Base-by-base conservation (phyloP, 2,329 filamentous ascomycete genomes). In the Xylariaceae sp. region DNA sequence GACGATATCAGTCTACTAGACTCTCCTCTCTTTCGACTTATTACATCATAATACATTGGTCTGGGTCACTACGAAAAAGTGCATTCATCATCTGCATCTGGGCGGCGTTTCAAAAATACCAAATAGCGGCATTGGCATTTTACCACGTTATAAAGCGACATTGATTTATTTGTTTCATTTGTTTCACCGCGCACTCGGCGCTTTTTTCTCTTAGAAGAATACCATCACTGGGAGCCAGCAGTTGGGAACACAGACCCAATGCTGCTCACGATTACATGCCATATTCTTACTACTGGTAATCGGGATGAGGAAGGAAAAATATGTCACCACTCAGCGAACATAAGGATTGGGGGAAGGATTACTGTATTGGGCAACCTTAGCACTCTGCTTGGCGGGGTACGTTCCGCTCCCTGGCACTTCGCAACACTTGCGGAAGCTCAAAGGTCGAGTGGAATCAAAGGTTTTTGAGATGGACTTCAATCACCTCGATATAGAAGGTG, bases 1-100 rank as follows among this genome's bases (percentile, higher is more conserved):
- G 51, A 74, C 81, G 69, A 83, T 86, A 74, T 80, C 81, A 64
- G 82, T 84, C 65, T 85, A 84, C 74, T 86, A 79, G 58, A 59
- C 54, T 76, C 19, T 69, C 69, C 61, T 73, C 71, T 60, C 76
- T 76, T 69, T 69, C 62, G 16, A 45, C 40, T 37, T 63, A 12
- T 37, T 52, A 58, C 50, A 53, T 28, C 29, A 37, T 55, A 57
- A 56, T 60, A 54, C 46, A 24, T 60, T 59, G 63, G 64, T 62
- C 51, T 55, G 58, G 58, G 36, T 63, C 45, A 62, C 56, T 58
- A 53, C 24, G 14, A 56, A 41, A 57, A 62, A 65, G 67, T 70
- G 65, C 61, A 66, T 66, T 68, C 51, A 60, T 65, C 60, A 69
- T 69, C 66, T 71, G 70, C 71, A 73, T 72, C 64, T 71, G 70